Conservation (phyloP, 805 yeast species). For the Metschnikowia orientalis region DNA sequence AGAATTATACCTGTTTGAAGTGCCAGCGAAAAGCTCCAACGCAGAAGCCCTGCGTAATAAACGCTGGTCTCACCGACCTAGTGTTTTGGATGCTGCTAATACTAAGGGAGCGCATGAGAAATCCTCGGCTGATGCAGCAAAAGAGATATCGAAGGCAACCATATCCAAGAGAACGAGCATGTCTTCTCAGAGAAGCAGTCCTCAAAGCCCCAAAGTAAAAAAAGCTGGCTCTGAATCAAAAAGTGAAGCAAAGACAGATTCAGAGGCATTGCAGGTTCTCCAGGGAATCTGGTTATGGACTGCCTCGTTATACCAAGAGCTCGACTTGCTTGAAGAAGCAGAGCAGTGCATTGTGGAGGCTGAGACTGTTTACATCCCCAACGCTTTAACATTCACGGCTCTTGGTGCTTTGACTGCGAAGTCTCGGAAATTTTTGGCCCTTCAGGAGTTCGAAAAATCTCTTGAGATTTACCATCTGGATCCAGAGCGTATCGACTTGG, state of each 20-base stretch:
- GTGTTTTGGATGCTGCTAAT: conserved; percentile 32
- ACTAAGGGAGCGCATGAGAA: conserved; percentile 2
- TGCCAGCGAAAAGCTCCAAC: conserved; percentile 12
- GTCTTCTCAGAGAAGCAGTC: not conserved
- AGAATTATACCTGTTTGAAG: conserved; percentile 38
- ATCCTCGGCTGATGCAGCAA: conserved; percentile 20
- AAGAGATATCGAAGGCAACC: conserved; percentile 16
- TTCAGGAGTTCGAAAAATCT: conserved; percentile 63
- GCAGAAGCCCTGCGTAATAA: conserved; percentile 14
- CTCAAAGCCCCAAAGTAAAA: not conserved
- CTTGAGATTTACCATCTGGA: conserved; percentile 36
- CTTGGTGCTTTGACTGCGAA: conserved; percentile 45
- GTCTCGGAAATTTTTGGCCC: conserved; percentile 44
- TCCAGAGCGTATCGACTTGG: conserved; percentile 21
- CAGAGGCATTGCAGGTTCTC: conserved; percentile 25
- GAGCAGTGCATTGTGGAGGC: conserved; percentile 74
- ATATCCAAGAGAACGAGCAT: conserved; percentile 2
- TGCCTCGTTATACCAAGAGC: conserved; percentile 56
- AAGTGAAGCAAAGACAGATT: conserved; percentile 1
- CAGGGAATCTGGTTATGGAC: conserved; percentile 76
- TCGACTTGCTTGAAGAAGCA: conserved; percentile 54
- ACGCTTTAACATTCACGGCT: conserved; percentile 45
- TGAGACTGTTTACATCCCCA: conserved; percentile 43
- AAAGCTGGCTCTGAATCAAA: not conserved
- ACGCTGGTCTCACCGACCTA: conserved; percentile 40